These are phyloP conservation scores for Geotrichum europaeum DNA, from an alignment of 1,139 yeast genomes.

Conservation along the genomic window DNA sequence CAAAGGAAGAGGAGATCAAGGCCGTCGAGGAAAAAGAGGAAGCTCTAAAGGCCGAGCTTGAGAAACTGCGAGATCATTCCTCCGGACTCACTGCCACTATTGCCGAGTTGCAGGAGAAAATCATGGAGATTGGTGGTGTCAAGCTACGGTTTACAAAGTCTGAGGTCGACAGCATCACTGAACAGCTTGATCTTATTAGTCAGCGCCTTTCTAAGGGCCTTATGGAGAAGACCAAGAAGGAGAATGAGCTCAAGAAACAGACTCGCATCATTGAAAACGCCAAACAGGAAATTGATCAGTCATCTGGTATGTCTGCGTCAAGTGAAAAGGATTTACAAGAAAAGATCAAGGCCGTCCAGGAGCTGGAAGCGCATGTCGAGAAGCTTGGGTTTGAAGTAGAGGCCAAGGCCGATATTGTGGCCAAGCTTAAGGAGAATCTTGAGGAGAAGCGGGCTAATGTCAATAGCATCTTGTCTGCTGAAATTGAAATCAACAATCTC, in stretches of 20 bases:
- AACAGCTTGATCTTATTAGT: constrained; percentile 56
- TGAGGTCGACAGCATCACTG: constrained; percentile 70
- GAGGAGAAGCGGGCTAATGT: constrained; percentile 50
- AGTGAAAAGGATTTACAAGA: constrained; percentile 26
- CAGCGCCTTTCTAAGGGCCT: constrained; percentile 59
- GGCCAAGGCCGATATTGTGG: constrained; percentile 35
- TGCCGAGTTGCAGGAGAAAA: constrained; percentile 58
- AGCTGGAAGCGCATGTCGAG: constrained; percentile 35
- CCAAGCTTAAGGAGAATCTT: constrained; percentile 41
- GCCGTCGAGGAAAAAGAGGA: constrained; percentile 39
- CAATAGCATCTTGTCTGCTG: constrained; percentile 59
- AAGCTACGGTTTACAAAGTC: constrained; percentile 74
- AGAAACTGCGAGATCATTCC: constrained; percentile 49
- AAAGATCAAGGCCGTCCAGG: constrained; percentile 2
- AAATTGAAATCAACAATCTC: constrained; percentile 60
- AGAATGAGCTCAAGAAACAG: constrained; percentile 57
- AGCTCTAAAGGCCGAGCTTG: constrained; percentile 38
- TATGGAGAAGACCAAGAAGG: constrained; percentile 56
- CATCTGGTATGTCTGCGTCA: constrained; percentile 36
- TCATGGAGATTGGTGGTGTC: constrained; percentile 90
- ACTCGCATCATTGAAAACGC: constrained; percentile 44
- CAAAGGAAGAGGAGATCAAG: constrained; percentile 27
- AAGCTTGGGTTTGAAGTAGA: constrained; percentile 30
- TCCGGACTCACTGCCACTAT: constrained; percentile 55
- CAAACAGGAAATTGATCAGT: constrained; percentile 30